Conservation (phyloP, 2,329 filamentous ascomycete species). For the Trichoderma harzianum region DNA sequence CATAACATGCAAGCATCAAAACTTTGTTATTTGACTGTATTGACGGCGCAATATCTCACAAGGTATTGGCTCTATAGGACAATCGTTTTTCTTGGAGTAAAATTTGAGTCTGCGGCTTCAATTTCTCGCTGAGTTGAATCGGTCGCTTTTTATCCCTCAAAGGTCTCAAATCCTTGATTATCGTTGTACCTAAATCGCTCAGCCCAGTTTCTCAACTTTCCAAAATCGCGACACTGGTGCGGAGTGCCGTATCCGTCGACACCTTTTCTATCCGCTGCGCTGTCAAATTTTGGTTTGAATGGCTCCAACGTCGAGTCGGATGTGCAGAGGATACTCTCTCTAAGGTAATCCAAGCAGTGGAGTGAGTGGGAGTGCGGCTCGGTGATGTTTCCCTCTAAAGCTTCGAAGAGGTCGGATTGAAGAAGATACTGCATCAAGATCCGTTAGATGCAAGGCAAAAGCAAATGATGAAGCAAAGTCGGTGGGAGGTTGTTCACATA, state of each 20-base stretch:
- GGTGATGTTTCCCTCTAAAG: conserved; percentile 1
- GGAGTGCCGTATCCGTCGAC: conserved; percentile 11
- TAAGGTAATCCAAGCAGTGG: conserved; percentile 6
- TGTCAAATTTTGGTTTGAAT: neutral
- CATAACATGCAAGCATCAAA: neutral
- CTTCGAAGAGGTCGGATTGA: conserved; percentile 5
- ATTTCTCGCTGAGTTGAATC: neutral
- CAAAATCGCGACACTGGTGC: conserved; percentile 6
- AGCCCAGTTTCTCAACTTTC: neutral
- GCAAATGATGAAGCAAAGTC: neutral
- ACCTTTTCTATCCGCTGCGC: neutral
- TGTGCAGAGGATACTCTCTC: conserved; percentile 11
- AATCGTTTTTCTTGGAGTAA: neutral
- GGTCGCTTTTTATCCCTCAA: neutral
- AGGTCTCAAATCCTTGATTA: neutral
- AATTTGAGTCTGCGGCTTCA: neutral
- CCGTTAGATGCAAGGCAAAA: neutral
- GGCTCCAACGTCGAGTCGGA: neutral
- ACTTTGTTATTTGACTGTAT: neutral
- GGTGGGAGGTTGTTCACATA: neutral
- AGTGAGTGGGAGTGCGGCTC: conserved; percentile 4
- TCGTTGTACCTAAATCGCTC: conserved; percentile 12
- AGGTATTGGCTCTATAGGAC: neutral
- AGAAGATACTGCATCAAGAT: neutral
- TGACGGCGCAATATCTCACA: neutral